A percentile compares a stretch with the other conserved stretches of the same genome.
phyloP scores from a whole-genome alignment of 345 rosid genomes.

The Salix viminalis region DNA sequence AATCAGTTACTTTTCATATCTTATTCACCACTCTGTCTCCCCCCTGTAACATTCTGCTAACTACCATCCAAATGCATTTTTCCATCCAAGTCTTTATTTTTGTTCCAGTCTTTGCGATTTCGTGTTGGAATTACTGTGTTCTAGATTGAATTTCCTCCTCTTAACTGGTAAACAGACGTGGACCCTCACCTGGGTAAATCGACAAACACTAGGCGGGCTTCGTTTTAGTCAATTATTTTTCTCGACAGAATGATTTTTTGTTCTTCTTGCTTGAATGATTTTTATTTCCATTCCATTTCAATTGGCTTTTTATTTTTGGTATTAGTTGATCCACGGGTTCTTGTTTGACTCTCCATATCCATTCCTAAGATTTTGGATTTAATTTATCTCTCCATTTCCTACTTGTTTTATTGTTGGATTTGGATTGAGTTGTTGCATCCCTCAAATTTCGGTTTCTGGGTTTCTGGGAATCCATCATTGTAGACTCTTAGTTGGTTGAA shows the following conservation, averaged over 20 bases:
- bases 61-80: background rate
- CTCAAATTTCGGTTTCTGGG: slow-evolving; percentile 3
- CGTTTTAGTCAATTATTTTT: background rate
- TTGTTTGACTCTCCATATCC: background rate
- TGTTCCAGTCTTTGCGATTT: background rate
- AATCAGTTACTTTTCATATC: too few relatives aligned
- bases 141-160: background rate
- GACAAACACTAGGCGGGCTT: background rate
- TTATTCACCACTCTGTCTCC: too few relatives aligned
- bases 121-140: background rate
- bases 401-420: background rate
- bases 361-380: background rate
- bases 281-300: background rate
- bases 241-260: background rate
- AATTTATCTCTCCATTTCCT: background rate
- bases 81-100: background rate
- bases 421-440: background rate
- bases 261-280: background rate
- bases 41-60: background rate
- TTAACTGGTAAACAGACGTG: background rate
- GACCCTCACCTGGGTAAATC: background rate
- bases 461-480: background rate
- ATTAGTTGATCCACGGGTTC: background rate
- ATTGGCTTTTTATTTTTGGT: background rate
- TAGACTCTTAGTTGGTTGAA: background rate